phyloP scores from a whole-genome alignment of 345 rosid genomes.

The Arabidopsis thaliana region DNA sequence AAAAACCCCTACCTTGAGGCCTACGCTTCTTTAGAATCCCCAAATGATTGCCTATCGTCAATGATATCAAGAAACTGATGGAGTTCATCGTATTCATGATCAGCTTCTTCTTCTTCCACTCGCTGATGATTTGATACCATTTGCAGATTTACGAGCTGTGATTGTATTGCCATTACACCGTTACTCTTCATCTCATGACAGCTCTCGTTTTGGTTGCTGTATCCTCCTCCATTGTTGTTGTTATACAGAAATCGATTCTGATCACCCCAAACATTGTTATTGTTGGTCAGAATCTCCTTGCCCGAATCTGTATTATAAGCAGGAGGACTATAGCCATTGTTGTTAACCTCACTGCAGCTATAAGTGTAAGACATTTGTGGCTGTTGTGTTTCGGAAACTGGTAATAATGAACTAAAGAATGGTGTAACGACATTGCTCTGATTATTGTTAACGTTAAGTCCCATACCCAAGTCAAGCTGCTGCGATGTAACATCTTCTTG shows the following conservation, averaged over 20 bases:
- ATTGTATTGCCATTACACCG: conserved; percentile 52
- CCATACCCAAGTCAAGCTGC: conserved; percentile 80
- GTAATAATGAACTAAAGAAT: conserved; percentile 36
- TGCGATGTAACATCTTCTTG: conserved; percentile 63
- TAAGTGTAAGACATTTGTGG: conserved; percentile 57
- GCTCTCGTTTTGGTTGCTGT: conserved; percentile 45
- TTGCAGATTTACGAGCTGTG: conserved; percentile 55
- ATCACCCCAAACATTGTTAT: conserved; percentile 27
- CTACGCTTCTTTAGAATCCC: conserved; percentile 64
- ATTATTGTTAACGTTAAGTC: conserved; percentile 52
- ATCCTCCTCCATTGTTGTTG: conserved; percentile 43
- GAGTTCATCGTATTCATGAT: conserved; percentile 72
- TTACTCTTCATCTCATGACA: conserved; percentile 23
- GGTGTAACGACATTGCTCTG: not conserved
- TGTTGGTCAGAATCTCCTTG: conserved; percentile 36
- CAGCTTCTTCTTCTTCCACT: conserved; percentile 44
- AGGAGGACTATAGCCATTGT: conserved; percentile 41
- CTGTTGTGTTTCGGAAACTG: conserved; percentile 35
- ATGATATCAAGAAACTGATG: conserved; percentile 78
- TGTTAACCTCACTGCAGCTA: conserved; percentile 40
- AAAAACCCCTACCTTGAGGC: conserved; percentile 55
- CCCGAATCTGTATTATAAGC: conserved; percentile 51
- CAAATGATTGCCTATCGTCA: conserved; percentile 79
- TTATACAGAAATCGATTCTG: conserved; percentile 39
- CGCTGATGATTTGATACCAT: conserved; percentile 50